Conservation (phyloP, 768 basidiomycete species). For the Cantharellus cinnabarinus region DNA sequence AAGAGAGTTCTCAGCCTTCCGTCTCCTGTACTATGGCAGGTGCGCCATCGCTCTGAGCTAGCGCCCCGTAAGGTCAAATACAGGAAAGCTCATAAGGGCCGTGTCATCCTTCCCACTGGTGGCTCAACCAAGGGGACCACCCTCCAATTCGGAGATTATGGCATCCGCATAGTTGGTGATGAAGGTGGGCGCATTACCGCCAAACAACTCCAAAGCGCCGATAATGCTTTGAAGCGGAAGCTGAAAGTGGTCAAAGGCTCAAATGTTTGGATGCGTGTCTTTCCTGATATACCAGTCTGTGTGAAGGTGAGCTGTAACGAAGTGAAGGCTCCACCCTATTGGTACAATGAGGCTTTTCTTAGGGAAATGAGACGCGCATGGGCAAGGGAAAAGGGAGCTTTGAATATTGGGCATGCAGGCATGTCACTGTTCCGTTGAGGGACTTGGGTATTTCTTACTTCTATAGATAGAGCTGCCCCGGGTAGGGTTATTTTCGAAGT, state of each 20-base stretch:
- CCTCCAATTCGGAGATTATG: slow-evolving; percentile 80
- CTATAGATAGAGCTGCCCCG: slow-evolving; percentile 42
- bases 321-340: background rate
- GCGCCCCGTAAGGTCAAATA: slow-evolving; percentile 72
- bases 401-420: slow-evolving; percentile 94
- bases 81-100: slow-evolving; percentile 78
- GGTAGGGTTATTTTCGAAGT: slow-evolving; percentile 90
- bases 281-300: slow-evolving; percentile 94
- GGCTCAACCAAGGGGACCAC: slow-evolving; percentile 89
- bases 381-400: slow-evolving; percentile 98
- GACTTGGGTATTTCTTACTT: background rate
- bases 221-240: slow-evolving; percentile 76
- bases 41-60: slow-evolving; percentile 31
- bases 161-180: slow-evolving; percentile 68
- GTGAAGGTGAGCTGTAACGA: slow-evolving; percentile 45
- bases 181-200: slow-evolving; percentile 57
- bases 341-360: background rate
- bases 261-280: slow-evolving; percentile 72
- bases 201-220: slow-evolving; percentile 72
- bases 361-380: slow-evolving; percentile 99
- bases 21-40: background rate
- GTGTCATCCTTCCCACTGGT: slow-evolving; percentile 65
- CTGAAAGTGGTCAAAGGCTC: slow-evolving; percentile 77
- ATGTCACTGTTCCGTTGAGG: slow-evolving; percentile 11
- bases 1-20: background rate